Evolutionary conservation across 2,329 filamentous ascomycete genomes (phyloP), one percentile per base, ranked within the genome.

Genomic region (Botrytis fabae): DNA sequence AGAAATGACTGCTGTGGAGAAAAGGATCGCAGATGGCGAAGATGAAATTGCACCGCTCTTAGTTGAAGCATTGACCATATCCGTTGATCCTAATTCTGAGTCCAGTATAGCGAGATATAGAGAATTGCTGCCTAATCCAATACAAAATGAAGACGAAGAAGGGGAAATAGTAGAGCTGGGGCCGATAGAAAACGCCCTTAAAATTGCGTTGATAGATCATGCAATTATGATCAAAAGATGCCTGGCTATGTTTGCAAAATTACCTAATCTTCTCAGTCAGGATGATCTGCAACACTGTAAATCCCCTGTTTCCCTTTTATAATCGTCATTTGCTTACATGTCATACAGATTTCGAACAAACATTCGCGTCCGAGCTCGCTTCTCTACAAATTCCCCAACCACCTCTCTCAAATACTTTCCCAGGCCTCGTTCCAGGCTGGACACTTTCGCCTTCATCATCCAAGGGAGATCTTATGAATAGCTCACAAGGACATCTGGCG

Each of bases 151-250:
- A 60, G 78, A 81, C 63, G 83, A 84, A 7, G 84, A 85, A 48
- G 82, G 83, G 35, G 85, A 85, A 2, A 85, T 85, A 40, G 81
- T 85, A 35, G 84, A 89, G 75, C 80, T 89, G 6, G 83, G 85
- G 35, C 85, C 88, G 0, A 86, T 94, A 78, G 91, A 97, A 76
- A 93, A 89, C 66, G 93, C 94, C 1, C 90, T 98, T 76, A 92
- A 92, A 79, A 92, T 95, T 81, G 93, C 94, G 0, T 86, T 98
- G 44, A 88, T 97, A 60, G 96, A 98, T 79, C 95, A 98, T 81
- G 93, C 94, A 4, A 88, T 97, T 74, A 91, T 93, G 81, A 90
- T 98, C 78, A 94, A 95, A 83, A 90, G 93, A 76, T 95, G 93
- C 78, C 83, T 98, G 75, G 86, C 86, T 6, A 86, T 90, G 77